These are phyloP conservation scores for Glutinoglossum americanum DNA, from an alignment of 495 filamentous ascomycete genomes.

Conservation along the genomic window DNA sequence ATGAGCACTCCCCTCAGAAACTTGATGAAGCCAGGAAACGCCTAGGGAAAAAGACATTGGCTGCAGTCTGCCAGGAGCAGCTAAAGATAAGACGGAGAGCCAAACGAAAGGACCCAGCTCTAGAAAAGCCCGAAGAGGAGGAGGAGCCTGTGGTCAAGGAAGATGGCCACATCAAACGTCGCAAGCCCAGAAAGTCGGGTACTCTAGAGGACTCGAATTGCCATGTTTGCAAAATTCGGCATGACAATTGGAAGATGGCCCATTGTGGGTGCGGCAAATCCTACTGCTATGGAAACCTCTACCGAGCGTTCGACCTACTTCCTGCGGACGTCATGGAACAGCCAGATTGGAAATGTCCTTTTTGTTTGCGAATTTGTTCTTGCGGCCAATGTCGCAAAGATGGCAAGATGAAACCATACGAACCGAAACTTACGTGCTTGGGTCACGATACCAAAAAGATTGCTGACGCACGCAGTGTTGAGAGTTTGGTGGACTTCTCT, in stretches of 20 bases:
- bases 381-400: slow-evolving; percentile 51
- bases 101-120: slow-evolving; percentile 15
- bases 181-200: background rate
- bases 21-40: slow-evolving; percentile 40
- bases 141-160: slow-evolving; percentile 25
- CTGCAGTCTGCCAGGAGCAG: slow-evolving; percentile 79
- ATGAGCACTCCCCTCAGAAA: slow-evolving; percentile 37
- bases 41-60: slow-evolving; percentile 49
- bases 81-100: slow-evolving; percentile 42
- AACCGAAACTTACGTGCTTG: slow-evolving; percentile 62
- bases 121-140: slow-evolving; percentile 18
- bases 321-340: slow-evolving; percentile 61
- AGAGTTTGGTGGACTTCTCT: slow-evolving; percentile 67
- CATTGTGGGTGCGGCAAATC: slow-evolving; percentile 50
- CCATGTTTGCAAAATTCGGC: slow-evolving; percentile 58
- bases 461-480: slow-evolving; percentile 72
- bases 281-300: slow-evolving; percentile 80
- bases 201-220: slow-evolving; percentile 22
- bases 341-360: slow-evolving; percentile 67
- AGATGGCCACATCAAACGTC: slow-evolving; percentile 24
- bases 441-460: slow-evolving; percentile 77
- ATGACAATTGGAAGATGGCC: slow-evolving; percentile 61
- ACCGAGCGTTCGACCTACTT: slow-evolving; percentile 69
- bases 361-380: slow-evolving; percentile 64
- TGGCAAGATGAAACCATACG: slow-evolving; percentile 40